These are phyloP conservation scores for Mariannaea sp. DNA, from an alignment of 2,329 filamentous ascomycete species.

Conservation along the genomic window DNA sequence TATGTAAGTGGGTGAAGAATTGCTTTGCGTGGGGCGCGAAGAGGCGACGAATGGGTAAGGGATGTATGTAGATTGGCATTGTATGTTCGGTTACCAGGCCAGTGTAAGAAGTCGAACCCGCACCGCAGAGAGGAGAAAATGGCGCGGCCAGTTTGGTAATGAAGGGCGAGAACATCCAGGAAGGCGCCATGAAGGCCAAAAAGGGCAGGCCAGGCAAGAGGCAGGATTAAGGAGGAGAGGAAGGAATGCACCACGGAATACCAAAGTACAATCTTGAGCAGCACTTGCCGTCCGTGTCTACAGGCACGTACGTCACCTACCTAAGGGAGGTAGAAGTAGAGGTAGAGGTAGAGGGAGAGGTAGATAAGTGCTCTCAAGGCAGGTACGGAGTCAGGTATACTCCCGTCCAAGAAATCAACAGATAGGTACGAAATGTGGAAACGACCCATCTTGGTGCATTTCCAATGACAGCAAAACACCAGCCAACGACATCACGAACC, in stretches of 20 bases:
- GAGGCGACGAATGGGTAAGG: constrained; percentile 7
- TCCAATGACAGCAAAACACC: not conserved
- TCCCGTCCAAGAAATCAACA: constrained; percentile 4
- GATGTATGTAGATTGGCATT: constrained; percentile 1
- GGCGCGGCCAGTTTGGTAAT: not conserved
- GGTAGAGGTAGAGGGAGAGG: too few species aligned
- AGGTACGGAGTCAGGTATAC: not conserved
- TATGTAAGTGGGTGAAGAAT: constrained; percentile 17
- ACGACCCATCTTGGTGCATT: not conserved
- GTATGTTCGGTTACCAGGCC: constrained; percentile 11
- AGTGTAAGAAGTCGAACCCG: constrained; percentile 2
- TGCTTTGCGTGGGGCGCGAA: constrained; percentile 10
- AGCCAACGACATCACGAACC: not conserved
- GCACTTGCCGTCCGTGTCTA: too few species aligned
- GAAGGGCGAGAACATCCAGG: too few species aligned
- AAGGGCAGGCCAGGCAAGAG: not conserved
- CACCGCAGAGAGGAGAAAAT: not conserved
- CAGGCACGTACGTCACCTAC: too few species aligned
- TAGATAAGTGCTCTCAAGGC: too few species aligned
- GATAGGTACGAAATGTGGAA: constrained; percentile 13
- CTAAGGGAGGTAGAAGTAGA: too few species aligned
- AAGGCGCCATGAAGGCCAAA: not conserved
- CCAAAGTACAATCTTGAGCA: too few species aligned
- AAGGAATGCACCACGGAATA: not conserved
- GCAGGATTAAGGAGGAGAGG: not conserved